Conservation (phyloP, 768 basidiomycete genomes). For the Mycena rosella region DNA sequence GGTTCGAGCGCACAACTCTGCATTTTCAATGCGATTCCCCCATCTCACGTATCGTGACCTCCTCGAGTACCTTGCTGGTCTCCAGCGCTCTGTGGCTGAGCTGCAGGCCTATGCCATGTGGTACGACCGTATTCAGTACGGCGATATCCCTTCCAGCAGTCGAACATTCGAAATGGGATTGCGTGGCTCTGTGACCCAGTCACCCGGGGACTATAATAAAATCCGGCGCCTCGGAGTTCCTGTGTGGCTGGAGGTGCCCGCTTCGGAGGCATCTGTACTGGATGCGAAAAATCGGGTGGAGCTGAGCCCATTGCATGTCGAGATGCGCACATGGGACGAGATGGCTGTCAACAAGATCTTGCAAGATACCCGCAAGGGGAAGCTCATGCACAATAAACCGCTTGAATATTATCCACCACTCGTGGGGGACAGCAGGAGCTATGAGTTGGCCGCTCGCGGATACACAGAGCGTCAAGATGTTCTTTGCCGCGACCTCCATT, state of each 20-base stretch:
- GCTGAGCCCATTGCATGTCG: not conserved
- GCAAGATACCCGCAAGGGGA: too few relatives aligned
- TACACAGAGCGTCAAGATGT: too few relatives aligned
- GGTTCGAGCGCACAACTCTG: conserved; percentile 13
- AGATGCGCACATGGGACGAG: not conserved
- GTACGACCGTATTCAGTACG: conserved; percentile 12
- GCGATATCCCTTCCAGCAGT: not conserved
- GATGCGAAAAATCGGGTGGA: not conserved
- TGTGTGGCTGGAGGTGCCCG: conserved; percentile 2
- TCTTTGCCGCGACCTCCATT: too few relatives aligned
- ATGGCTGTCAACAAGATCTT: not conserved
- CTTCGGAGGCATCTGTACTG: not conserved
- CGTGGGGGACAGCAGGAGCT: not conserved
- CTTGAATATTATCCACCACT: conserved; percentile 19
- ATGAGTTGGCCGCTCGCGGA: conserved; percentile 1
- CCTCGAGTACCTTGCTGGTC: conserved; percentile 4
- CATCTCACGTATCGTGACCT: conserved; percentile 19
- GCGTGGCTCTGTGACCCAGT: not conserved
- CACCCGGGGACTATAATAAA: not conserved
- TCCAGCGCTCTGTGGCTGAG: not conserved
- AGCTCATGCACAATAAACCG: conserved; percentile 7
- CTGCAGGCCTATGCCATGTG: conserved; percentile 17
- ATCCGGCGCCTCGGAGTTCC: not conserved
- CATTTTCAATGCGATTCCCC: not conserved
- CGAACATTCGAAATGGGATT: not conserved